Conservation (phyloP, 768 basidiomycete genomes). For the Leccinum longicurvipes region DNA sequence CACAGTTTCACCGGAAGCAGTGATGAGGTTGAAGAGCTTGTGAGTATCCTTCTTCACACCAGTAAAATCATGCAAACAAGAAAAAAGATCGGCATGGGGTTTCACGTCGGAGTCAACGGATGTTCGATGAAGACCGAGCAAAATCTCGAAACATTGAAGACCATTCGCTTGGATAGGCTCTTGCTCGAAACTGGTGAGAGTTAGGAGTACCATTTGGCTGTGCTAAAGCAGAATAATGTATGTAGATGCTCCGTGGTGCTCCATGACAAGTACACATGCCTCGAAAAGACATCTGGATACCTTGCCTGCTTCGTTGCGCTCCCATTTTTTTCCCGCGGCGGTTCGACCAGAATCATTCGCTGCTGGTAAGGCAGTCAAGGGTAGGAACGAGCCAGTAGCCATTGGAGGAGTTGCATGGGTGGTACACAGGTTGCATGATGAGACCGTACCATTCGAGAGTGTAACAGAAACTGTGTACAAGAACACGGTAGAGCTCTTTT, state of each 20-base stretch:
- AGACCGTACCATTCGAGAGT: constrained; percentile 44
- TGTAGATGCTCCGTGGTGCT: constrained; percentile 70
- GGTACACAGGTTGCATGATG: constrained; percentile 46
- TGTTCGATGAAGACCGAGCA: constrained; percentile 73
- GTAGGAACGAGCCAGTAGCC: constrained; percentile 68
- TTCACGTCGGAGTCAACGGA: constrained; percentile 61
- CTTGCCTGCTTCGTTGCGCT: constrained; percentile 44
- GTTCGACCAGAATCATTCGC: constrained; percentile 58
- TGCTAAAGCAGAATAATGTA: constrained; percentile 2
- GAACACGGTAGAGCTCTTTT: constrained; percentile 63
- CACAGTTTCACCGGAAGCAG: constrained; percentile 76
- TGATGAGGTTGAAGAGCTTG: constrained; percentile 63
- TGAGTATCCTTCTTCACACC: constrained; percentile 33
- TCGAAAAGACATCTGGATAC: constrained; percentile 48
- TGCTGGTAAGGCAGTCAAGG: constrained; percentile 62
- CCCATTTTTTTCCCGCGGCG: constrained; percentile 49
- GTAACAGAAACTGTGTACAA: constrained; percentile 56
- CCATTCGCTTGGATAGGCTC: constrained; percentile 56
- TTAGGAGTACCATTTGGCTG: neutral
- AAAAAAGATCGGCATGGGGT: constrained; percentile 67
- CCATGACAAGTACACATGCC: constrained; percentile 64
- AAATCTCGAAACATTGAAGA: constrained; percentile 52
- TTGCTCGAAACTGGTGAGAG: constrained; percentile 70
- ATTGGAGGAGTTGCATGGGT: constrained; percentile 75
- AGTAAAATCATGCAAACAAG: neutral